These are phyloP conservation scores for Rostrohypoxylon terebratum DNA, from an alignment of 495 filamentous ascomycete genomes.

Conservation along the genomic window DNA sequence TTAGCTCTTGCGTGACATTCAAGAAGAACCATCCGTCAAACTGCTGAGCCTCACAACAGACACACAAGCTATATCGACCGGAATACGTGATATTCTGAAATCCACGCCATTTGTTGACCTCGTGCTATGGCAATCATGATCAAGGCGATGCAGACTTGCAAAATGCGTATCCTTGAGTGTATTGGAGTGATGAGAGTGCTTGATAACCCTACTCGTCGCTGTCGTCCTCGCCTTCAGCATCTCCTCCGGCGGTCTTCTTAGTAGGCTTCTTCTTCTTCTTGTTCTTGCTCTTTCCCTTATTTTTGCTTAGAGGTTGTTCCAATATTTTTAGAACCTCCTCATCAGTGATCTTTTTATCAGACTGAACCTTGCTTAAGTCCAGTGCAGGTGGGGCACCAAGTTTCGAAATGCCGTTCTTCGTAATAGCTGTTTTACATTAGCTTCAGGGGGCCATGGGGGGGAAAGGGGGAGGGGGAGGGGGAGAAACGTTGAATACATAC, in stretches of 20 bases:
- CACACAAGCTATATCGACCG: conserved; percentile 23
- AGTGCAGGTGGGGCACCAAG: conserved; percentile 77
- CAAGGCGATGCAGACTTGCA: conserved; percentile 19
- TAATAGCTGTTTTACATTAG: conserved; percentile 76
- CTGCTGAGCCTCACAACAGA: conserved; percentile 10
- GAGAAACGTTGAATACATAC: conserved; percentile 65
- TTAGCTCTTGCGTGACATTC: conserved; percentile 13
- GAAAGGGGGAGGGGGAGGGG: conserved; percentile 6
- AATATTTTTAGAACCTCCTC: conserved; percentile 94
- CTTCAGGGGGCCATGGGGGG: conserved; percentile 19
- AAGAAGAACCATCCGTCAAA: conserved; percentile 5
- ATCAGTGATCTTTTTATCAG: conserved; percentile 97
- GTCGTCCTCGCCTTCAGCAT: conserved; percentile 52
- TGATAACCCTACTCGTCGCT: conserved; percentile 52
- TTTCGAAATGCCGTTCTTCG: conserved; percentile 94
- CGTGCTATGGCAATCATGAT: conserved; percentile 6
- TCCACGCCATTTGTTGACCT: not conserved
- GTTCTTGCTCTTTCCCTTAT: conserved; percentile 84
- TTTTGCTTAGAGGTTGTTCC: conserved; percentile 82
- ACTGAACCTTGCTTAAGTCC: conserved; percentile 83
- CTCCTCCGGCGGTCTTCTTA: conserved; percentile 70
- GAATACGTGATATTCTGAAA: conserved; percentile 11
- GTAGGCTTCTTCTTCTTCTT: conserved; percentile 86
- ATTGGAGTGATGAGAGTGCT: not conserved
- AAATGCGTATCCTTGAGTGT: conserved; percentile 8